Evolutionary conservation across 2,329 filamentous ascomycete genomes (phyloP).

Genomic region (Corniculantispora saksenae): DNA sequence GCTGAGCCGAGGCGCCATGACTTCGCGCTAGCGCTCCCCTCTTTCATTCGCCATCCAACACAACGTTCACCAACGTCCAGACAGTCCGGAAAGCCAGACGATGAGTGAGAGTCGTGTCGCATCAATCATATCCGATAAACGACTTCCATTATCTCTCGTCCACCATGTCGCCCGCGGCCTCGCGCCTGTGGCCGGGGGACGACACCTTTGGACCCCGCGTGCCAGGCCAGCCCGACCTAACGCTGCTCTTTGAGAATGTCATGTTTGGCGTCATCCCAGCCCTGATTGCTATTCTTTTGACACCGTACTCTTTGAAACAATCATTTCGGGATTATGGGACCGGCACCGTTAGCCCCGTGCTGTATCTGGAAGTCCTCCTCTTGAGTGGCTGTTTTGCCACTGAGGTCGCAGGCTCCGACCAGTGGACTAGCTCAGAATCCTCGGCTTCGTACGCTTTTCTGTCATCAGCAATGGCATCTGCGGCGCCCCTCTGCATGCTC

Average conservation of each 20-base stretch:
- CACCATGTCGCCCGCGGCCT: too few species aligned
- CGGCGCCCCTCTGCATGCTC: background rate
- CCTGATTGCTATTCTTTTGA: background rate
- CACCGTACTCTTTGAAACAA: background rate
- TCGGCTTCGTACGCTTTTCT: background rate
- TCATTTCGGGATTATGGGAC: background rate
- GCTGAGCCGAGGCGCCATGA: too few species aligned
- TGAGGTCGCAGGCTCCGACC: background rate
- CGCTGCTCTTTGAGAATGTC: constrained; percentile 13
- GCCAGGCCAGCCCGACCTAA: background rate
- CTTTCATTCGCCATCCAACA: too few species aligned
- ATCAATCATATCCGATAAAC: too few species aligned
- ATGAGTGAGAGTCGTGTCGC: too few species aligned
- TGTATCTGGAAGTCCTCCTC: background rate
- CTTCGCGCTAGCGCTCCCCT: too few species aligned
- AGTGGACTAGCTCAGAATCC: background rate
- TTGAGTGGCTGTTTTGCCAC: background rate
- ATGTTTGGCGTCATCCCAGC: background rate
- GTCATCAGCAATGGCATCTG: background rate
- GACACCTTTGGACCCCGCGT: background rate
- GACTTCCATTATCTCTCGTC: too few species aligned
- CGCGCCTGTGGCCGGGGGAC: constrained; percentile 1
- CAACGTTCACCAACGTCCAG: too few species aligned
- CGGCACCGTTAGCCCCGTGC: background rate
- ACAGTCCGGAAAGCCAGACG: too few species aligned